phyloP scores from a whole-genome alignment of 345 rosid species.

The Eucalyptus sp. region DNA sequence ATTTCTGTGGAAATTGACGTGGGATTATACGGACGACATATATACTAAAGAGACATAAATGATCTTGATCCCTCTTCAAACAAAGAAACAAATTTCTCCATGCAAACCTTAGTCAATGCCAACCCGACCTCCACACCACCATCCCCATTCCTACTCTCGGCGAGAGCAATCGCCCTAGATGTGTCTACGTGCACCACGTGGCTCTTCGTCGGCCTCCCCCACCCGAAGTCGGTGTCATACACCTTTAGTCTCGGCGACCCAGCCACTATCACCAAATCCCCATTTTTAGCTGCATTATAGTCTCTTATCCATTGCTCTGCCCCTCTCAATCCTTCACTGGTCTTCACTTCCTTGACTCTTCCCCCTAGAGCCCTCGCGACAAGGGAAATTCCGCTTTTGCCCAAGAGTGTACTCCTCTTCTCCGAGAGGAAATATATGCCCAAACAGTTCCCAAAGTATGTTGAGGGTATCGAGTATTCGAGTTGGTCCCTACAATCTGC shows the following conservation, averaged over 20 bases:
- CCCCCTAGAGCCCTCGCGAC: conserved; percentile 21
- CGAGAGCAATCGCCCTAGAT: too few relatives aligned
- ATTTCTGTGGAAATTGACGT: too few relatives aligned
- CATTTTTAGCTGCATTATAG: background rate
- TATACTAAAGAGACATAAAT: too few relatives aligned
- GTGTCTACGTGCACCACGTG: background rate
- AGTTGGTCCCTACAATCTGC: background rate
- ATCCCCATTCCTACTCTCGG: too few relatives aligned
- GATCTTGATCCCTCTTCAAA: too few relatives aligned
- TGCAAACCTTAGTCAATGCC: too few relatives aligned
- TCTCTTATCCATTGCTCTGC: too few relatives aligned
- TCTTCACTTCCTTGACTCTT: conserved; percentile 8
- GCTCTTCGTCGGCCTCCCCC: conserved; percentile 27
- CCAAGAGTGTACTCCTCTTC: conserved; percentile 3
- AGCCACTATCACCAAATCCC: background rate
- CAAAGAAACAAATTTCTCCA: too few relatives aligned
- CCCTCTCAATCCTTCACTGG: too few relatives aligned
- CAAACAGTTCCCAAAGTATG: conserved; percentile 28
- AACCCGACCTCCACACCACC: too few relatives aligned
- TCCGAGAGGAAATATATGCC: background rate
- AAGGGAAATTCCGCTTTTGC: conserved; percentile 7
- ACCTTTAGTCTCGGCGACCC: conserved; percentile 14
- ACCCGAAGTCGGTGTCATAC: conserved; percentile 24
- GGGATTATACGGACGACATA: too few relatives aligned
- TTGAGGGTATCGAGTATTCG: background rate